A percentile compares a stretch with the other conserved stretches of the same genome.
Evolutionary conservation across 306 rosid genomes (phyloP).

Genomic region (Quercus glauca): DNA sequence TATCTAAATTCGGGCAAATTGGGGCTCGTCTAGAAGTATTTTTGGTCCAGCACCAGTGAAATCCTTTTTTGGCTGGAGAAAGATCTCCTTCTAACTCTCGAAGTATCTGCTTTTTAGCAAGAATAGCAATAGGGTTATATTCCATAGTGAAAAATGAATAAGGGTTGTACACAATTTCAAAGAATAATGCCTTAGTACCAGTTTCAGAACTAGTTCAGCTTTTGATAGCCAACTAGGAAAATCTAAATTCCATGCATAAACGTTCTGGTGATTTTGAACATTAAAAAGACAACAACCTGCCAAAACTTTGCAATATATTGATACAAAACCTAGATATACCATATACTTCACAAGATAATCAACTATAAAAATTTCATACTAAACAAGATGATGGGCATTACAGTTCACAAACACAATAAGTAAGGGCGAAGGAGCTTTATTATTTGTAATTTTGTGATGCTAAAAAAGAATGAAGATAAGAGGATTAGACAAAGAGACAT

Average conservation of each 20-base stretch:
- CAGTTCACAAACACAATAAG: background rate
- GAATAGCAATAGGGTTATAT: background rate
- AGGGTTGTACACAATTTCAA: too few relatives aligned
- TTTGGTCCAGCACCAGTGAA: too few relatives aligned
- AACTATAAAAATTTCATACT: background rate
- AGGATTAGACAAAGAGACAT: background rate
- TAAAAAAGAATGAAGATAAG: too few relatives aligned
- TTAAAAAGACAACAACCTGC: background rate
- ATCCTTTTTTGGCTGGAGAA: background rate
- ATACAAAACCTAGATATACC: background rate
- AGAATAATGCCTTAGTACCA: too few relatives aligned
- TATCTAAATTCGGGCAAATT: fast-evolving
- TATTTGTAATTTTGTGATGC: background rate
- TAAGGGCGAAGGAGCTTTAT: background rate
- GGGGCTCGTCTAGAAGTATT: fast-evolving
- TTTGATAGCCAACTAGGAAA: background rate
- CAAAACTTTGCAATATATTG: background rate
- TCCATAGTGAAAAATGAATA: background rate
- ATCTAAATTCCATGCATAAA: background rate
- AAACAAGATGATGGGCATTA: background rate
- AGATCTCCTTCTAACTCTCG: conserved; percentile 39
- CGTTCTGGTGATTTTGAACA: background rate
- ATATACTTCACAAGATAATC: background rate
- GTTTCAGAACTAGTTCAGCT: fast-evolving
- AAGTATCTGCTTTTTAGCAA: conserved; percentile 22